A percentile compares a stretch with the other conserved stretches of the same genome.
phyloP scores from a whole-genome alignment of 345 rosid species.

The Microcos paniculata region DNA sequence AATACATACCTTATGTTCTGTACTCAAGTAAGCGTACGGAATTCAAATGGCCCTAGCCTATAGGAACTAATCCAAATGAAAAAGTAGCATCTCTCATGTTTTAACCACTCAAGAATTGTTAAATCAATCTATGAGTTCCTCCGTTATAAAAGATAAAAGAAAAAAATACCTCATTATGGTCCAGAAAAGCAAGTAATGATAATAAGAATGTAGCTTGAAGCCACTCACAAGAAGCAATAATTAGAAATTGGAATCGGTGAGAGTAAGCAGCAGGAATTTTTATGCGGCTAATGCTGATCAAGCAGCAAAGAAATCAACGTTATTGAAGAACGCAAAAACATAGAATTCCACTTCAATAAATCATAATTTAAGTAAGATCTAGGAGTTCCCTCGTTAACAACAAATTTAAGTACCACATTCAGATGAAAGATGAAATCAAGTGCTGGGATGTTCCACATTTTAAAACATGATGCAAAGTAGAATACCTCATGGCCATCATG shows the following conservation, averaged over 20 bases:
- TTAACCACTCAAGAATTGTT: background rate
- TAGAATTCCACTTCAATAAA: background rate
- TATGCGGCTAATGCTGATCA: background rate
- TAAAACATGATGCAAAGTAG: background rate
- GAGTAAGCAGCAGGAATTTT: background rate
- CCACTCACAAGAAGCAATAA: background rate
- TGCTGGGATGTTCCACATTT: background rate
- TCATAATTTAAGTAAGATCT: background rate
- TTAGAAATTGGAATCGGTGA: background rate
- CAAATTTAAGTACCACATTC: background rate
- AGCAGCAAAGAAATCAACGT: background rate
- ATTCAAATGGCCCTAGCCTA: background rate
- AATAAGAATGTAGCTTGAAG: background rate
- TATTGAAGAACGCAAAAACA: background rate
- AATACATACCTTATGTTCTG: background rate
- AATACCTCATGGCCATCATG: slow-evolving; percentile 96
- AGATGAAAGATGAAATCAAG: background rate
- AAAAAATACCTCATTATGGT: background rate
- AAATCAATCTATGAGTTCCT: background rate
- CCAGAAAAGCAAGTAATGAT: background rate
- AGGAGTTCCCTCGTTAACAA: background rate
- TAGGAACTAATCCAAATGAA: background rate
- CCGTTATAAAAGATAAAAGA: background rate
- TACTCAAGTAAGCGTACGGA: background rate
- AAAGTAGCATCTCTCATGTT: background rate